Percentiles rank a stretch among this genome's conserved stretches.
Conservation (phyloP, 257 asterid species). For the Vinca minor region DNA sequence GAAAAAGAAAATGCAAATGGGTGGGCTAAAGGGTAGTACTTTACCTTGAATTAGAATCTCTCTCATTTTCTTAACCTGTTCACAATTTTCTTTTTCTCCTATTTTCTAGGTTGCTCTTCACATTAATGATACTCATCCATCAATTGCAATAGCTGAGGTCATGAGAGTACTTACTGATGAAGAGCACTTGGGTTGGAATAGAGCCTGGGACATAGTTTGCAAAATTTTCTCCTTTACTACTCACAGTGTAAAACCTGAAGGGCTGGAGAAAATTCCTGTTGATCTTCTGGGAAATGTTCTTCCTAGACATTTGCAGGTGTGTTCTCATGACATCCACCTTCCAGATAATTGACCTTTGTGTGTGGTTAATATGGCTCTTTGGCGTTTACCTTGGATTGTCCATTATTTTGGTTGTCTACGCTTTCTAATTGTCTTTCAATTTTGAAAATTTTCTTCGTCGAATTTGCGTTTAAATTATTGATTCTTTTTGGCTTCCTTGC, state of each 20-base stretch:
- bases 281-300: conserved; percentile 46
- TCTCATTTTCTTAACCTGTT: conserved; percentile 3
- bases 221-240: conserved; percentile 36
- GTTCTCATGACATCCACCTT: conserved; percentile 14
- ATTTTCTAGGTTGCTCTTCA: conserved; percentile 40
- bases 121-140: conserved; percentile 49
- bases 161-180: conserved; percentile 46
- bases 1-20: not conserved
- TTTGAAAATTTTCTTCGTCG: not conserved
- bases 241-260: conserved; percentile 40
- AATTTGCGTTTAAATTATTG: too few relatives aligned
- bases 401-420: not conserved
- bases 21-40: not conserved
- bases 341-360: not conserved
- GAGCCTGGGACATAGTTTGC: conserved; percentile 39
- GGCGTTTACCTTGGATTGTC: not conserved
- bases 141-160: conserved; percentile 41
- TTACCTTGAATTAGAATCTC: not conserved
- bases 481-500: not conserved
- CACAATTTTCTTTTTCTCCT: not conserved
- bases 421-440: not conserved
- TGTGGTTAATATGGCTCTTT: not conserved
- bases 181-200: conserved; percentile 35
- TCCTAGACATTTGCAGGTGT: conserved; percentile 42
- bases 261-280: conserved; percentile 43